Evolutionary conservation across 345 rosid genomes (phyloP), one percentile per base, ranked within the genome.

Genomic region (Firmiana major): DNA sequence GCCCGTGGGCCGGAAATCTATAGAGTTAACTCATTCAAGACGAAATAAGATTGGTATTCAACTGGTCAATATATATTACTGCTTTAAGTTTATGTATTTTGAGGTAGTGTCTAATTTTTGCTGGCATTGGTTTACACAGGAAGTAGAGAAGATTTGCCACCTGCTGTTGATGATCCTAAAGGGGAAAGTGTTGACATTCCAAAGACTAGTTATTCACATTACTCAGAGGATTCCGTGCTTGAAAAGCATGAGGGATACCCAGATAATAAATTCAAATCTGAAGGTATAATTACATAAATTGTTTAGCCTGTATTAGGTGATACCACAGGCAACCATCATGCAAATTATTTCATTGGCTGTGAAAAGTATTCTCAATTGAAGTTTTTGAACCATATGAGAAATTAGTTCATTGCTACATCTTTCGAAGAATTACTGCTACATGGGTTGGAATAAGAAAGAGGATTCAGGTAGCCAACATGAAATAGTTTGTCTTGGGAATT

Each of bases 81-180:
- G 38, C n/a, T 77, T 6, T 78, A 55, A 73, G 8, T 64, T 70
- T 21, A 55, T 75, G 53, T 75, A 2, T 69, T 77, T 9, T 57
- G 49, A 53, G 28, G 24, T n/a, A 28, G 60, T 24, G 38, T 77
- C 78, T 78, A 42, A 76, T 38, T 9, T 66, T 4, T 70, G 40
- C 24, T 82, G 70, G 73, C 28, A 75, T 77, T 77, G 81, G 79
- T 82, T 81, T 83, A 69, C 77, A 83, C 91, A 88, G 99, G 89
- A 63, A 84, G 89, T 81, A 90, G 85, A 75, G 97, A 92, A 77
- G 97, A 92, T 84, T 64, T 84, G 42, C 68, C 82, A n/a, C 76
- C 31, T 63, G 67, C 87, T 76, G 62, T 75, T 79, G 90, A 90
- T 75, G 88, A 85, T 78, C 67, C 34, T 57, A 92, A 85, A 81